Evolutionary conservation across 2,329 filamentous ascomycete species (phyloP).

Genomic region (Ascosphaera apis): DNA sequence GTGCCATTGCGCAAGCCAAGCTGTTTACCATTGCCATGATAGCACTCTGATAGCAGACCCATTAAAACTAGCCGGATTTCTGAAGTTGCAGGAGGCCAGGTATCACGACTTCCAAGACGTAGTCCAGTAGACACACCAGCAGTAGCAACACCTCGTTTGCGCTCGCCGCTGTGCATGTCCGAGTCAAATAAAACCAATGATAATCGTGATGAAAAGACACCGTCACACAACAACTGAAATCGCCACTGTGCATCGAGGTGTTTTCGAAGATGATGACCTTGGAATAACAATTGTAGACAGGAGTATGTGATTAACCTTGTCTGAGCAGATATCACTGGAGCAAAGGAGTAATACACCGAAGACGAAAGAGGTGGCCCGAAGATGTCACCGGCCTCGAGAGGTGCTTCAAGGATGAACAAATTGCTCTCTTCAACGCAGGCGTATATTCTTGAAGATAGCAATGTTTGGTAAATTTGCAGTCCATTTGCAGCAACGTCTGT

Average conservation of each 20-base stretch:
- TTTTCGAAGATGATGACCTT: constrained; percentile 42
- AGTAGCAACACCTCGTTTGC: constrained; percentile 42
- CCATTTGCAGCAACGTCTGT: constrained; percentile 4
- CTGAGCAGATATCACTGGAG: constrained; percentile 50
- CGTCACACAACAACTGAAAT: constrained; percentile 69
- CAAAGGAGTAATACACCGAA: constrained; percentile 47
- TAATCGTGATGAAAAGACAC: constrained; percentile 57
- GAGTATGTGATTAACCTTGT: constrained; percentile 54
- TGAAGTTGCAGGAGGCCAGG: constrained; percentile 84
- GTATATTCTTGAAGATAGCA: constrained; percentile 8
- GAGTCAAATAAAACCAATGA: constrained; percentile 69
- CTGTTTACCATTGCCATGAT: constrained; percentile 16
- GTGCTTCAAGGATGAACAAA: constrained; percentile 6
- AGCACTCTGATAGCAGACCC: constrained; percentile 60
- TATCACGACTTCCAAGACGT: constrained; percentile 55
- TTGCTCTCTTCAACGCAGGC: constrained; percentile 10
- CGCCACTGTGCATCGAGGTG: constrained; percentile 55
- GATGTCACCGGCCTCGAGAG: constrained; percentile 4
- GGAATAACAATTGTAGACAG: constrained; percentile 55
- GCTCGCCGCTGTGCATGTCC: constrained; percentile 56
- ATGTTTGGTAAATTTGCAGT: neutral
- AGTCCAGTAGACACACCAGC: constrained; percentile 57
- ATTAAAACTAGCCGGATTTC: constrained; percentile 77
- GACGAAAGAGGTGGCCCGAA: constrained; percentile 22
- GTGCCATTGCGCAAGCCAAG: constrained; percentile 6